Base-by-base conservation (phyloP, 2,329 filamentous ascomycete species). In the Aspergillus neotritici region DNA sequence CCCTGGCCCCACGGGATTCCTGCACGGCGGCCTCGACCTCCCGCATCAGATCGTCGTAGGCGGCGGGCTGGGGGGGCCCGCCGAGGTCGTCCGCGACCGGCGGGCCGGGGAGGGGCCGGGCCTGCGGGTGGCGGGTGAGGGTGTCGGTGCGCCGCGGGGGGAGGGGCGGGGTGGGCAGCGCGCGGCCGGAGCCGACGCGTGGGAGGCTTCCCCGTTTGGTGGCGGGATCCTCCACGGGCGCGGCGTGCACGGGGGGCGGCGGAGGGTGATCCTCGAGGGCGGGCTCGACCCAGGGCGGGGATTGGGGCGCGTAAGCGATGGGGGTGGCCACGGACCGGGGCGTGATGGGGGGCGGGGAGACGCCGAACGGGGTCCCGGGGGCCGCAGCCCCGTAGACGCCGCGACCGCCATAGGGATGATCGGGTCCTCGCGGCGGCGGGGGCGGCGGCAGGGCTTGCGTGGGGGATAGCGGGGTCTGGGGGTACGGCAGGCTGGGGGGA, bases 81-180 rank as follows among this genome's bases (percentile, higher is more conserved):
- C 55, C 55, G 4, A 40, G 16, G 15, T 73, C 71, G 3, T 67
- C 67, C 25, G 75, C 74, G 31, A 68, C 55, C 1, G 78, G 78
- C 8, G 75, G 74, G 0, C 77, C 77, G 2, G 79, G 80, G n/a
- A 82, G 66, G 29, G 80, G 79, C 16, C 80, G 69, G 7, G 75
- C 63, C 37, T 77, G 73, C 6, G 76, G 78, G 59, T 82, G 78
- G 41, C 77, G 73, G 15, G 71, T 74, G 6, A 75, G 55, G 0
- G 77, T 78, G 49, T 75, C 71, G 2, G 70, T 72, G 50, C 75
- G 68, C 43, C 73, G 69, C 12, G 74, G 74, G 1, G 71, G 73
- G 34, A 71, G 69, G 9, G 77, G 72, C 4, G 77, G 75, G 1
- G 65, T 64, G 53, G 72, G 55, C 52, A 73, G 46, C 55, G 72